Conservation (phyloP, 495 filamentous ascomycete species). For the Poronia punctata region DNA sequence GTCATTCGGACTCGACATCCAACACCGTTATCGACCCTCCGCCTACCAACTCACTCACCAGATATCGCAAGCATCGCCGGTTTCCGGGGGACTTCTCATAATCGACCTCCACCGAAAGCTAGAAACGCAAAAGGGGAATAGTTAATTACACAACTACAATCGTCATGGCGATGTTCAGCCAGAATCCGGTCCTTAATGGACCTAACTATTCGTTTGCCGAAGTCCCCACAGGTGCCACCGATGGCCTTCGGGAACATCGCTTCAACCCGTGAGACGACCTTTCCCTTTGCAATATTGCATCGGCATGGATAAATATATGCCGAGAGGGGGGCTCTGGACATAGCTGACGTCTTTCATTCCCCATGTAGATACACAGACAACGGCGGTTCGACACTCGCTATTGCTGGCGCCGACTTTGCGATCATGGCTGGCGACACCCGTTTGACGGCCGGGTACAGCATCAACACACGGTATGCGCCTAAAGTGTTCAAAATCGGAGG, state of each 20-base stretch:
- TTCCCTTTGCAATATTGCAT: conserved; percentile 2
- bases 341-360: conserved; percentile 8
- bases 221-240: conserved; percentile 37
- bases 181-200: conserved; percentile 54
- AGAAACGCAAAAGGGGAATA: too few relatives aligned
- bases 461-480: conserved; percentile 88
- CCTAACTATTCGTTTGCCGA: conserved; percentile 54
- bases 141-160: conserved; percentile 7
- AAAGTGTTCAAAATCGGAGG: conserved; percentile 97
- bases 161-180: conserved; percentile 55
- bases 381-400: conserved; percentile 91
- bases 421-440: conserved; percentile 96
- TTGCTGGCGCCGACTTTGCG: conserved; percentile 85
- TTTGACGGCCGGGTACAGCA: conserved; percentile 91
- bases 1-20: conserved; percentile 11
- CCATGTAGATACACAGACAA: conserved; percentile 87
- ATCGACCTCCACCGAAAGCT: not conserved
- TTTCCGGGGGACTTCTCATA: too few relatives aligned
- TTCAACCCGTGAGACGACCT: conserved; percentile 76
- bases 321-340: too few relatives aligned
- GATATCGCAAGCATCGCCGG: conserved; percentile 3
- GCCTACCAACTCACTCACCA: not conserved
- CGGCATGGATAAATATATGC: conserved; percentile 4
- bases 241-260: conserved; percentile 59
- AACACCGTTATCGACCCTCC: conserved; percentile 5